These are phyloP conservation scores for Viola odorata DNA, from an alignment of 345 rosid genomes.

Conservation along the genomic window DNA sequence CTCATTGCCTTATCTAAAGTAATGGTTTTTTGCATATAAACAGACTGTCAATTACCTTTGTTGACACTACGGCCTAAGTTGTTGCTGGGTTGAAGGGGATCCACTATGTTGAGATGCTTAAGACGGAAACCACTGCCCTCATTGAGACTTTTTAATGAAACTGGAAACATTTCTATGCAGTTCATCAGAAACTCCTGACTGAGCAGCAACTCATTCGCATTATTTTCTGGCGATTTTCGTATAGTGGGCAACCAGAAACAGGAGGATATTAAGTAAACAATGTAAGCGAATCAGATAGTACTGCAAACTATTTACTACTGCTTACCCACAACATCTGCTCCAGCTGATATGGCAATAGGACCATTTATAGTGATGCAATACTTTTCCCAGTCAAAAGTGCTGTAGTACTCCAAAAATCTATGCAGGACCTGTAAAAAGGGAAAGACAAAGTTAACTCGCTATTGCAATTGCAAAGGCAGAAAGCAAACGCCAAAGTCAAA, in stretches of 20 bases:
- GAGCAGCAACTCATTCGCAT: conserved; percentile 54
- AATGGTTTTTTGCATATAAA: too few species aligned
- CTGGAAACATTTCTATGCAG: conserved; percentile 49
- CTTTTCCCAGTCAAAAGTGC: conserved; percentile 96
- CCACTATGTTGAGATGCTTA: conserved; percentile 81
- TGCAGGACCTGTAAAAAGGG: conserved; percentile 51
- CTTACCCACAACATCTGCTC: conserved; percentile 70
- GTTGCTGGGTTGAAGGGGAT: conserved; percentile 75
- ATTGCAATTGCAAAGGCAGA: not conserved
- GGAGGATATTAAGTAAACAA: conserved; percentile 8
- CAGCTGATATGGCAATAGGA: conserved; percentile 53
- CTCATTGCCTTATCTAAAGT: too few species aligned
- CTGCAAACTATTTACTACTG: not conserved
- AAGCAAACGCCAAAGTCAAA: not conserved
- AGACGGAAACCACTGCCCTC: conserved; percentile 47
- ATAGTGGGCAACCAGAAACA: conserved; percentile 14
- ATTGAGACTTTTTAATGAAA: conserved; percentile 51
- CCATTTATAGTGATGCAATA: conserved; percentile 81
- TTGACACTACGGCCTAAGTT: conserved; percentile 97
- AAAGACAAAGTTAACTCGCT: conserved; percentile 1
- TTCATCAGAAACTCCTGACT: conserved; percentile 57
- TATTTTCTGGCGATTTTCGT: conserved; percentile 54
- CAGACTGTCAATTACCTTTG: conserved; percentile 46
- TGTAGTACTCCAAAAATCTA: conserved; percentile 85
- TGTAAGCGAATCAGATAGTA: not conserved